Conservation (phyloP, 768 basidiomycete genomes). For the Chiua virens region DNA sequence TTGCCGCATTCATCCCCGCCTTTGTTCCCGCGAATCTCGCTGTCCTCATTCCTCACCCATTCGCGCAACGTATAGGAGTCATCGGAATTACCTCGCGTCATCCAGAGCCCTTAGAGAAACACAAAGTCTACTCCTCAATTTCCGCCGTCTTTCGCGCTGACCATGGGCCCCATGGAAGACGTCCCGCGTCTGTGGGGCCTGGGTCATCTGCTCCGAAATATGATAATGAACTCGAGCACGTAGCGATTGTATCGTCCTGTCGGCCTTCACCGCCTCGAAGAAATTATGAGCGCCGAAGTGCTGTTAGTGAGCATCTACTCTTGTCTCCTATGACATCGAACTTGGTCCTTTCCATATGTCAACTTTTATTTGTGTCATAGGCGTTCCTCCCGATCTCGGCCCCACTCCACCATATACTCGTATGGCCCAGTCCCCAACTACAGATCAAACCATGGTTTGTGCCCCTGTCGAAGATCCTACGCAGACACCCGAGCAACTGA, state of each 20-base stretch:
- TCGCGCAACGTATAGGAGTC: conserved; percentile 38
- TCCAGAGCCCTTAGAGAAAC: conserved; percentile 74
- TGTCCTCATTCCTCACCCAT: neutral
- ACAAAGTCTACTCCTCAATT: conserved; percentile 67
- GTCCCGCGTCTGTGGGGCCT: conserved; percentile 24
- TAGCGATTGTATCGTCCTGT: neutral
- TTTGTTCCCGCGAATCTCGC: neutral
- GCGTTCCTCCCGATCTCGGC: conserved; percentile 8
- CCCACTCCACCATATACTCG: conserved; percentile 29
- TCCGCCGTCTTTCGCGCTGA: conserved; percentile 76
- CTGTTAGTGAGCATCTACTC: neutral
- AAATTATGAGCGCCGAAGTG: conserved; percentile 1
- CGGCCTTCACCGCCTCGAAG: conserved; percentile 2
- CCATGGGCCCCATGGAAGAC: conserved; percentile 30
- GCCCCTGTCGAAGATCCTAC: conserved; percentile 5
- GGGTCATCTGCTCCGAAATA: conserved; percentile 6
- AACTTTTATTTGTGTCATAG: conserved; percentile 1
- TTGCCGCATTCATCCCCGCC: neutral
- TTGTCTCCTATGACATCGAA: neutral
- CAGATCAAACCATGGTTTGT: neutral
- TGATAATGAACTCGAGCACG: conserved; percentile 1
- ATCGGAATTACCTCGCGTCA: conserved; percentile 73
- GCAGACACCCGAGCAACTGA: conserved; percentile 22
- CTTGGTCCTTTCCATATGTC: neutral
- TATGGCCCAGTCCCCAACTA: neutral